Percentiles rank a stretch among this genome's conserved stretches.
phyloP scores from a whole-genome alignment of 1,284 basidiomycete genomes.

The Sphaerobolus stellatus region DNA sequence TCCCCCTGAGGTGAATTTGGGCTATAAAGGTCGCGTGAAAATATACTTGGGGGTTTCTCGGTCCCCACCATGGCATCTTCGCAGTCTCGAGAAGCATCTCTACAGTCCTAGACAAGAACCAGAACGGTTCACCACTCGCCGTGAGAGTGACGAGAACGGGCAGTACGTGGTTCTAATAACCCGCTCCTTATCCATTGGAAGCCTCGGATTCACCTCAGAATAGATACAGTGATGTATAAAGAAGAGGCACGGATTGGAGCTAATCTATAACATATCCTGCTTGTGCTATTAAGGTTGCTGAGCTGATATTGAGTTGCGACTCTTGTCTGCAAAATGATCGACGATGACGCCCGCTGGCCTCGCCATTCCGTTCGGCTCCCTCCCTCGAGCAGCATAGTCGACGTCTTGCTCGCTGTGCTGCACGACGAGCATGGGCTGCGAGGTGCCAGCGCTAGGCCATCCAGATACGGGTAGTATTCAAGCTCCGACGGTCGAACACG shows the following conservation, averaged over 20 bases:
- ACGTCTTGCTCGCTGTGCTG: not conserved
- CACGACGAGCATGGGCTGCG: not conserved
- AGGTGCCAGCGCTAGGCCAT: not conserved
- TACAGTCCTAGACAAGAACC: not conserved
- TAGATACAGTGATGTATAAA: not conserved
- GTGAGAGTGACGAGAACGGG: not conserved
- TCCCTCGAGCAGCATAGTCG: not conserved
- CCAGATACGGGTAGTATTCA: not conserved
- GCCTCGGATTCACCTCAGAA: not conserved
- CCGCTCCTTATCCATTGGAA: not conserved
- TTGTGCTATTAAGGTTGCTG: slow-evolving; percentile 3
- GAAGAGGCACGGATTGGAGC: slow-evolving; percentile 2
- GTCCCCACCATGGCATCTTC: not conserved
- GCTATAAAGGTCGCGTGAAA: not conserved
- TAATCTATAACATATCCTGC: not conserved
- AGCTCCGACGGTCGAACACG: slow-evolving; percentile 8
- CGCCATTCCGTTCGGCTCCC: not conserved
- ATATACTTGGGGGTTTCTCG: not conserved
- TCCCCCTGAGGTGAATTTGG: not conserved
- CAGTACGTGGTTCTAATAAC: not conserved
- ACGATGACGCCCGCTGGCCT: not conserved
- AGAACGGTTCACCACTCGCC: not conserved
- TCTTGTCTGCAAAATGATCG: not conserved
- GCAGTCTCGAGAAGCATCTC: not conserved
- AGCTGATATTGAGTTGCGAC: not conserved